Evolutionary conservation across 2,329 filamentous ascomycete species (phyloP), one percentile per base, ranked within the genome.

Genomic region (Ophiosphaerella herpotricha): DNA sequence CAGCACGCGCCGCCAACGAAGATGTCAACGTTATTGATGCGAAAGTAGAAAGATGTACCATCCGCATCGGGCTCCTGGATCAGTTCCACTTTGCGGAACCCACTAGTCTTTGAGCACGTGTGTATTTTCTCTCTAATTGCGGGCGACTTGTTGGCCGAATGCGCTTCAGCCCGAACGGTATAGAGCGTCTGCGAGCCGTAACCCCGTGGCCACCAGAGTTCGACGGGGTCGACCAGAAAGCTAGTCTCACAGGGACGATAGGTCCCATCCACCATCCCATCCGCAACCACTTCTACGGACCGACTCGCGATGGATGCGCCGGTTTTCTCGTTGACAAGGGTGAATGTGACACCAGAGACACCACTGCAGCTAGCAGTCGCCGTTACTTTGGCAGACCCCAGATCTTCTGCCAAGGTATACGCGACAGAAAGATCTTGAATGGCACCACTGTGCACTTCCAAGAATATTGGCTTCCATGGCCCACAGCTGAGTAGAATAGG

Each of bases 1-100:
- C 89, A 93, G 71, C 91, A 84, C 55, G 87, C 90, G n/a, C 90
- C 90, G 14, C 88, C 89, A 52, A 87, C 90, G 72, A 91, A 93
- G 1, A 93, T 77, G 13, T 89, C 86, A 12, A 89, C 78, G 43
- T 85, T 84, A 72, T 93, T 93, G 69, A 94, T 76, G 55, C 84
- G 78, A 71, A 94, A 92, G 75, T 87, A 91, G 76, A 92, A 93
- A 3, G 83, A 87, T 21, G 85, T 89, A 23, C 89, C 90, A 3
- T 87, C 81, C 48, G 76, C 79, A 42, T 79, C 77, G 4, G 71
- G 71, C 38, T 76, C 55, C 54, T 78, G 76, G 14, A 80, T 56
- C 3, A 80, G 70, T 53, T 79, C 75, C 4, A 65, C 82, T 57
- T 80, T 83, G 34, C 90, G 83, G 42, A 94, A 78, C 1, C 89